Percentiles rank a stretch among this genome's conserved stretches.
Conservation (phyloP, 306 rosid genomes). For the Luffa acutangula region DNA sequence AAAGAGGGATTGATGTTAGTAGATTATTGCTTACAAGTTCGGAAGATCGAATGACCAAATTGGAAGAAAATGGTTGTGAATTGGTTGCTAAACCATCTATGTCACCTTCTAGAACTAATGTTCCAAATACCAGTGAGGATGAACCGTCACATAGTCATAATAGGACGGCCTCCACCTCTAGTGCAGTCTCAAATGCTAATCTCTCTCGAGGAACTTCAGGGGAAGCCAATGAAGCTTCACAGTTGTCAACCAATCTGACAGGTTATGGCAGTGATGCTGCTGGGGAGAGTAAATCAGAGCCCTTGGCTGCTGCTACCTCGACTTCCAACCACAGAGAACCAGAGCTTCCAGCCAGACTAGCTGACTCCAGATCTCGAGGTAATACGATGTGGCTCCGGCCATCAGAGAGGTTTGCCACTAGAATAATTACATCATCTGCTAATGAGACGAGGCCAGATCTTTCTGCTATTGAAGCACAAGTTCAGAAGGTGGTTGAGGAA, state of each 20-base stretch:
- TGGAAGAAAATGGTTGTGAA: constrained; percentile 5
- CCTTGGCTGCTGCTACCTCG: constrained; percentile 13
- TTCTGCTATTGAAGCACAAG: constrained; percentile 77
- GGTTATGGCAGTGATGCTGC: constrained; percentile 60
- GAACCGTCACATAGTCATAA: constrained; percentile 9
- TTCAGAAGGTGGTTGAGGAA: constrained; percentile 69
- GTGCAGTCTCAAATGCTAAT: constrained; percentile 9
- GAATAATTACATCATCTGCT: constrained; percentile 45
- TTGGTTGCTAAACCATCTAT: constrained; percentile 3
- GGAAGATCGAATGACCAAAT: neutral
- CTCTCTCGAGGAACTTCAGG: constrained; percentile 37
- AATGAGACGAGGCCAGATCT: constrained; percentile 79
- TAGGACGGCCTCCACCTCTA: constrained; percentile 8
- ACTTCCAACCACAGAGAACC: constrained; percentile 25
- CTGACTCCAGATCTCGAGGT: constrained; percentile 56
- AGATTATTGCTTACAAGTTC: neutral
- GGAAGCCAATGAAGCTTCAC: constrained; percentile 43
- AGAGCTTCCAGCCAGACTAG: constrained; percentile 33
- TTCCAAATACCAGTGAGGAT: neutral
- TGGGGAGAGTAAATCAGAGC: constrained; percentile 45
- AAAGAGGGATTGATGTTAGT: neutral
- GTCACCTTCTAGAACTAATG: constrained; percentile 9
- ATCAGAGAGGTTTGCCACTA: constrained; percentile 64
- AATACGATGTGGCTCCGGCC: constrained; percentile 72
- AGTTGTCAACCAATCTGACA: constrained; percentile 37